Percentiles rank a stretch among this genome's conserved stretches.
phyloP scores from a whole-genome alignment of 768 basidiomycete genomes.

The Tephrocybe rancida region DNA sequence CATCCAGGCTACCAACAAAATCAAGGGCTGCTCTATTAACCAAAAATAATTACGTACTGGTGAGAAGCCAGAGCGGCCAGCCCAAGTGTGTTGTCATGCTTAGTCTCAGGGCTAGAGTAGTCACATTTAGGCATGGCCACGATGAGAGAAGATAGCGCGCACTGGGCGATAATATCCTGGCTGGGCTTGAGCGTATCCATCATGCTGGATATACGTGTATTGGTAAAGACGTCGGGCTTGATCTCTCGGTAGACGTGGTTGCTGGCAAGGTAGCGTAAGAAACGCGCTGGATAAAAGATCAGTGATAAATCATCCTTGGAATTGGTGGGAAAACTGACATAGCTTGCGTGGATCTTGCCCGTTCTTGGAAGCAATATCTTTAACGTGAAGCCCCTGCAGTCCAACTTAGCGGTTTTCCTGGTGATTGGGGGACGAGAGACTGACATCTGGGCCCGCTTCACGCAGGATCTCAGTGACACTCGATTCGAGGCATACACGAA shows the following conservation, averaged over 20 bases:
- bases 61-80: slow-evolving; percentile 26
- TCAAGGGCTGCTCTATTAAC: not conserved
- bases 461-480: slow-evolving; percentile 38
- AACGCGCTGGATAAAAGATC: slow-evolving; percentile 1
- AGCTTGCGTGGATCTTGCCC: slow-evolving; percentile 29
- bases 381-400: slow-evolving; percentile 30
- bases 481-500: slow-evolving; percentile 29
- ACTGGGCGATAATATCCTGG: slow-evolving; percentile 30
- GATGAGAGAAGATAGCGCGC: slow-evolving; percentile 3
- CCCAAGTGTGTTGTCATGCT: slow-evolving; percentile 21
- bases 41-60: slow-evolving; percentile 17
- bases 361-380: slow-evolving; percentile 29
- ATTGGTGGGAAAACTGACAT: slow-evolving; percentile 18
- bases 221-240: slow-evolving; percentile 31
- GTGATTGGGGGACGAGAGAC: not conserved
- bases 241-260: slow-evolving; percentile 26
- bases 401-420: too few species aligned
- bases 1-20: slow-evolving; percentile 26
- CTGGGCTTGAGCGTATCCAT: slow-evolving; percentile 31
- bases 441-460: slow-evolving; percentile 31
- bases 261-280: slow-evolving; percentile 11
- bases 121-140: not conserved
- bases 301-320: not conserved
- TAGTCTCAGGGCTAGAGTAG: slow-evolving; percentile 5
- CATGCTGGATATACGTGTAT: slow-evolving; percentile 33